Evolutionary conservation across 192 early-diverging fungal species (phyloP).

Genomic region (Rhizoclosmatium sp.): DNA sequence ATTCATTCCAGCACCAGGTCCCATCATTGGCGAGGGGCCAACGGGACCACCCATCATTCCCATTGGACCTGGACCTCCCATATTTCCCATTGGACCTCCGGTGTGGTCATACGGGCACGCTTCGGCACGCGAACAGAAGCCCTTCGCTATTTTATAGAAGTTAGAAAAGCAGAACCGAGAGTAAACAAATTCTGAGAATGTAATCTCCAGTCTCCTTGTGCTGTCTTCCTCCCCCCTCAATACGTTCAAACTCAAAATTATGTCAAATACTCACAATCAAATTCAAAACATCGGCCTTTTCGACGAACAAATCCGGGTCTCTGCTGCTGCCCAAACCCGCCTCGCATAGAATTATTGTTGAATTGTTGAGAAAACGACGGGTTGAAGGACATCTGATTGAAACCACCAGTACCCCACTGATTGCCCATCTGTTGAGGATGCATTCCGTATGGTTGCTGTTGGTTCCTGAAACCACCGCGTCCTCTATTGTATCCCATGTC

Average conservation of each 20-base stretch:
- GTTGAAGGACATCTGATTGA: neutral
- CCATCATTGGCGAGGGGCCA: neutral
- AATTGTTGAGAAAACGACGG: neutral
- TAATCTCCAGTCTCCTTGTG: no score
- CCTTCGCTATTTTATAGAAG: constrained; percentile 64
- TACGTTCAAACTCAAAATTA: neutral
- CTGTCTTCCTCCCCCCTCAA: neutral
- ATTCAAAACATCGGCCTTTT: constrained; percentile 71
- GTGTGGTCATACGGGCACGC: constrained; percentile 82
- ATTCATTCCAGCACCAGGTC: neutral
- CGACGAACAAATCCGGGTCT: constrained; percentile 45
- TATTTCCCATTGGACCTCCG: constrained; percentile 63
- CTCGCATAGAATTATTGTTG: constrained; percentile 14
- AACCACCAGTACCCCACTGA: no score
- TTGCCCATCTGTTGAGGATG: no score
- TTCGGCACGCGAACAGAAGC: constrained; percentile 83
- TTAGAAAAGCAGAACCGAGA: constrained; percentile 8
- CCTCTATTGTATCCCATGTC: no score
- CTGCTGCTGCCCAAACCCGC: constrained; percentile 18
- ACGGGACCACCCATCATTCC: constrained; percentile 21
- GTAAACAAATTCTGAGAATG: neutral
- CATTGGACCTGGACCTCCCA: constrained; percentile 21
- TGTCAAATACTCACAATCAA: constrained; percentile 65
- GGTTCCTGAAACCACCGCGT: no score
- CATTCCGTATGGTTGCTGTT: no score